Base-by-base conservation (phyloP, 192 early-diverging fungal species). In the Rhizoclosmatium globosum region DNA sequence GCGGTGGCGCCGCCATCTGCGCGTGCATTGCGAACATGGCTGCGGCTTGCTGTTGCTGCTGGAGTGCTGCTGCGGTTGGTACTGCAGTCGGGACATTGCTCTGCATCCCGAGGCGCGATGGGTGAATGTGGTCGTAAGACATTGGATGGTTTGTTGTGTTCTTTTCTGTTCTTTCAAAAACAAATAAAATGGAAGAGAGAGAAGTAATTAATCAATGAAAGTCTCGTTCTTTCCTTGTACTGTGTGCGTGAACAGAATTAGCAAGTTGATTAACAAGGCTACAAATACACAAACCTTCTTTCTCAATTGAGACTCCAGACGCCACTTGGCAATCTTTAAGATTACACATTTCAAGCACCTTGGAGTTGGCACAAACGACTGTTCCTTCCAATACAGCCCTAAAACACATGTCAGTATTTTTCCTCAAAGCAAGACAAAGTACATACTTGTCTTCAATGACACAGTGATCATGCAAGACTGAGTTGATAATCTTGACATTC, bases 401-500 rank as follows among this genome's bases (percentile, higher is more conserved):
- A 77, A 61, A 15, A 60, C 3, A 64, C 19, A 38, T 61, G 43
- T 38, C 15, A 43, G 23, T 31, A 58, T 57, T 46, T 15, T 4
- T 48, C 21, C 4, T 50, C 17, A 47, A 31, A 64, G 31, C 6
- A 74, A 48, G 11, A 43, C 38, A 44, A 71, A 53, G 17, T 45
- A 61, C 11, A 59, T 47, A 90, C 92, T 89, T 88, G 82, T 99
- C 98, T 68, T 95, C 97, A 71, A 99, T 89, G 4, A 95, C 91
- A 9, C 93, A 92, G 77, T 98, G 89, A 82, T 99, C 97, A 96
- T 98, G 96, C 56, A 99, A 86, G 50, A 99, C 91, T n/a, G 93
- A 97, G 82, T 95, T 96, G 53, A 89, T 87, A 76, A 99, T 95
- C 80, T 99, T 98, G 81, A 97, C 95, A 69, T 95, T 94, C 82